Base-by-base conservation (phyloP, 1,139 yeast genomes). In the Scheffersomyces quercinus region DNA sequence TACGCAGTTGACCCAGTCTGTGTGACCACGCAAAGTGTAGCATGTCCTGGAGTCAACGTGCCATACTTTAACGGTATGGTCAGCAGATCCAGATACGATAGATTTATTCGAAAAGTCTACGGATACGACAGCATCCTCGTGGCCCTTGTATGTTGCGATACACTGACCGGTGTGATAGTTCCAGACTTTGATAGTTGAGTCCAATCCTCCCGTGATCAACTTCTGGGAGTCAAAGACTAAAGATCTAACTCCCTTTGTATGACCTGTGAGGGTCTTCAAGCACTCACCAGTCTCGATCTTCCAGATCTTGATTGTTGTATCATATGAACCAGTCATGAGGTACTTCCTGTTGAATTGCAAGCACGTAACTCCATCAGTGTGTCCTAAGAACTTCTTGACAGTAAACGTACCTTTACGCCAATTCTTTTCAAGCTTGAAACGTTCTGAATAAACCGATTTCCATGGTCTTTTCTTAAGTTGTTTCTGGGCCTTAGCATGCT, bases 131-230 rank as follows among this genome's bases (percentile, higher is more conserved):
- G 89, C 83, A 57, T 87, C 95, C 41, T 85, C 85, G 65, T 93
- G 98, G 3, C 98, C 98, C 35, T 95, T 73, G 65, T 93, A 90
- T 0, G 98, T 90, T 16, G 96, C 88, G 26, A 93, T 83, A 59
- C 97, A 91, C 60, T 87, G 88, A 32, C 99, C 99, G 0, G 96
- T 89, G 51, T 86, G 86, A 66, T 88, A 89, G 65, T 91, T 90
- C 99, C 99, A 93, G 29, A 93, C 95, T 55, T 91, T 85, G 48
- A 93, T 89, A 0, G 97, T 90, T 41, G 85, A 79, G 65, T 93
- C 99, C 61, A 89, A 73, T 1, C 97, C 91, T 13, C 97, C 97
- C 3, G 97, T 87, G 38, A 93, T 89, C 41, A 93, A 75, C 64
- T 93, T 93, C 54, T 85, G 88, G 41, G 83, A 84, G 65, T 93